A percentile compares a stretch with the other conserved stretches of the same genome.
Conservation (phyloP, 768 basidiomycete species). For the Suillus tomentosus region DNA sequence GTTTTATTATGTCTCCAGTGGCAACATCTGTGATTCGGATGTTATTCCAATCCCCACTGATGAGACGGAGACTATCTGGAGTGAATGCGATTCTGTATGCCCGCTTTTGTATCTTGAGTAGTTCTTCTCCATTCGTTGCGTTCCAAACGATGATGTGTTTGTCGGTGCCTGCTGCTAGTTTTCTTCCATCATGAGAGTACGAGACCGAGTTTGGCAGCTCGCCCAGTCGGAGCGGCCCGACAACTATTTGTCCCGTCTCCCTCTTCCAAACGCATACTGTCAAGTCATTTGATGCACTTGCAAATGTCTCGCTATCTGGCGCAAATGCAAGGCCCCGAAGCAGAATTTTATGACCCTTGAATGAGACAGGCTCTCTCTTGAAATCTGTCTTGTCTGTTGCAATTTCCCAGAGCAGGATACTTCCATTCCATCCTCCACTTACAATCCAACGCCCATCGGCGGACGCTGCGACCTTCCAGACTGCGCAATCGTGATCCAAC, state of each 20-base stretch:
- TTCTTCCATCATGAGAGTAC: background rate
- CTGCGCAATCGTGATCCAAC: background rate
- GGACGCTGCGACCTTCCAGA: background rate
- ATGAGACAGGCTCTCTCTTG: background rate
- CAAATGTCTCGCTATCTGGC: background rate
- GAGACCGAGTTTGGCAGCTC: background rate
- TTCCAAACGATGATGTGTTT: conserved; percentile 8
- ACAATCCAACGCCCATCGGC: background rate
- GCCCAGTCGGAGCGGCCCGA: background rate
- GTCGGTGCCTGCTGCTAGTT: conserved; percentile 11
- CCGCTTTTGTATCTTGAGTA: background rate
- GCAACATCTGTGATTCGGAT: too few species aligned
- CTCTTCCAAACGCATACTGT: background rate
- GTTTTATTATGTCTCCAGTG: too few species aligned
- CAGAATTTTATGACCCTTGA: background rate
- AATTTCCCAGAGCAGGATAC: too few species aligned
- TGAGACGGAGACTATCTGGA: background rate
- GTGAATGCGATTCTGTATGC: background rate
- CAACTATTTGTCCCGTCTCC: background rate
- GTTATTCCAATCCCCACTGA: too few species aligned
- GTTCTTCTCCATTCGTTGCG: background rate
- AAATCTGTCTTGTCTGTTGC: too few species aligned
- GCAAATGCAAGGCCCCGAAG: background rate
- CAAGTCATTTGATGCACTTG: background rate
- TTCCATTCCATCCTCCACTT: background rate